Evolutionary conservation across 352 stramenopile genomes (phyloP).

Genomic region (Phytophthora kernoviae): DNA sequence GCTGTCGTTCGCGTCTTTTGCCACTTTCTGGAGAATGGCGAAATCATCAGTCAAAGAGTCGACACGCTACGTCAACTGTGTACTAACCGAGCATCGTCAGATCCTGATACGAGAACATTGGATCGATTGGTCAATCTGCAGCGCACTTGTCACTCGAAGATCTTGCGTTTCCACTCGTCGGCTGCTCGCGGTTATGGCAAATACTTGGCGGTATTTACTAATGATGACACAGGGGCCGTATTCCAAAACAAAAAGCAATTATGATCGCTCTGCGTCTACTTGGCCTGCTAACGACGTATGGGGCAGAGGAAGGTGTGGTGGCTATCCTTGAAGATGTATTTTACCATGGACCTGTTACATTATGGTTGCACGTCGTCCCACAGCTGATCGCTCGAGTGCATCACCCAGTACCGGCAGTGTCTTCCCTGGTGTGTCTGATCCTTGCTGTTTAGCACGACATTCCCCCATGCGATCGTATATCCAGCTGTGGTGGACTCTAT

Average conservation of each 20-base stretch:
- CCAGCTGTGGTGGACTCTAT: slow-evolving; percentile 71
- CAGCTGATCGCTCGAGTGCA: slow-evolving; percentile 72
- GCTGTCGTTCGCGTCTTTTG: slow-evolving; percentile 48
- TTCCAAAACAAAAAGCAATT: slow-evolving; percentile 38
- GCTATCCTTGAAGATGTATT: slow-evolving; percentile 53
- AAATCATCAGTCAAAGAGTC: slow-evolving; percentile 39
- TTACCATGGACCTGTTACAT: slow-evolving; percentile 46
- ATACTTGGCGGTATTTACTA: slow-evolving; percentile 30
- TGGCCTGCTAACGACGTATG: slow-evolving; percentile 66
- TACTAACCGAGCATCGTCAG: slow-evolving; percentile 12
- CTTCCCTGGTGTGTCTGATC: slow-evolving; percentile 56
- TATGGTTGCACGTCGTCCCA: slow-evolving; percentile 73
- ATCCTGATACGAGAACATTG: slow-evolving; percentile 17
- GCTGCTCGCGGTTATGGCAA: slow-evolving; percentile 50
- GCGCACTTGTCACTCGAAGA: slow-evolving; percentile 31
- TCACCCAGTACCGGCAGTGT: slow-evolving; percentile 59
- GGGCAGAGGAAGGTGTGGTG: slow-evolving; percentile 47
- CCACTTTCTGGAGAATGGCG: slow-evolving; percentile 57
- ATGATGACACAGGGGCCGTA: slow-evolving; percentile 1
- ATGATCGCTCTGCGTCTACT: slow-evolving; percentile 70
- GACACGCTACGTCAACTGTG: slow-evolving; percentile 46
- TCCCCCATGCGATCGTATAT: slow-evolving; percentile 75
- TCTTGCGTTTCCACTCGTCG: slow-evolving; percentile 44
- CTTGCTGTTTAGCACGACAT: slow-evolving; percentile 69
- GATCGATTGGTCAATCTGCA: slow-evolving; percentile 44